A percentile compares a stretch with the other conserved stretches of the same genome.
Conservation (phyloP, 169 alveolate genomes). For the Pseudocohnilembus persalinus region DNA sequence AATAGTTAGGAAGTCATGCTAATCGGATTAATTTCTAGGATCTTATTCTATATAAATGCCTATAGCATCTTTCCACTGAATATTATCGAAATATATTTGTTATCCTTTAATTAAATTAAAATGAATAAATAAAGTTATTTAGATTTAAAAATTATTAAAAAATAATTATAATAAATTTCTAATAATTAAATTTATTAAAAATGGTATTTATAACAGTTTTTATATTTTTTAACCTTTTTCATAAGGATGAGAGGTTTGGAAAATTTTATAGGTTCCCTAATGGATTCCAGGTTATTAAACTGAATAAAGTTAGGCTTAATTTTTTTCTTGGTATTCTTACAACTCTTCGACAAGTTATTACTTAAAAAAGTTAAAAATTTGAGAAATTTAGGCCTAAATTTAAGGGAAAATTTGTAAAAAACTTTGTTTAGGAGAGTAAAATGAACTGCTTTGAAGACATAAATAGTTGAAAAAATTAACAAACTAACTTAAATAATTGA, state of each 20-base stretch:
- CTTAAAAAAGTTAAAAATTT: not conserved
- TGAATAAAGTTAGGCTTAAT: not conserved
- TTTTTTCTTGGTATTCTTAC: not conserved
- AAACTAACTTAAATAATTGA: no score
- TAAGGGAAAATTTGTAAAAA: not conserved
- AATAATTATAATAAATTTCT: no score
- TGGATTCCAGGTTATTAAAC: slow-evolving; percentile 64
- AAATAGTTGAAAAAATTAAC: not conserved
- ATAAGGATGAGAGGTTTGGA: slow-evolving; percentile 84
- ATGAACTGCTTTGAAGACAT: not conserved
- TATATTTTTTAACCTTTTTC: slow-evolving; percentile 63
- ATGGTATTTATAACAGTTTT: no score
- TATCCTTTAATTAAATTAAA: no score
- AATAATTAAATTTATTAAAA: no score
- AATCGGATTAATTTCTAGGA: not conserved
- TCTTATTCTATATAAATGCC: not conserved
- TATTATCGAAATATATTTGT: not conserved
- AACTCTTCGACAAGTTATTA: not conserved
- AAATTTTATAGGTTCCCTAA: slow-evolving; percentile 57
- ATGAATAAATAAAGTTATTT: no score
- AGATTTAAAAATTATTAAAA: no score
- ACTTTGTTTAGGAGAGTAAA: not conserved
- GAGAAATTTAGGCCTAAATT: not conserved
- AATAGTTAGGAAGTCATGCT: not conserved
- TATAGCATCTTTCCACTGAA: not conserved